Conservation (phyloP, 805 yeast species). For the Komagataella kurtzmanii region DNA sequence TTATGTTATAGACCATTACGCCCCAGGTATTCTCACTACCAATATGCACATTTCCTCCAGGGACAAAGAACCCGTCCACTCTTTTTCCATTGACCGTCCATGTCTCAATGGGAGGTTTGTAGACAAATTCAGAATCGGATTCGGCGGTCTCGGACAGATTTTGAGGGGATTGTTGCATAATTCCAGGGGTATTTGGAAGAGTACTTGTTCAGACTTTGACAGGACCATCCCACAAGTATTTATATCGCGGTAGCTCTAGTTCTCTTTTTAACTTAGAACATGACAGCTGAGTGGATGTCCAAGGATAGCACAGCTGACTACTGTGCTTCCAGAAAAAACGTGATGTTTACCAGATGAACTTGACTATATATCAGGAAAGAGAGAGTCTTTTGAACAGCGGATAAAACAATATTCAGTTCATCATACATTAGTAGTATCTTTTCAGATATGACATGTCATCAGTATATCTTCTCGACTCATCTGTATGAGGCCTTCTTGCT, state of each 20-base stretch:
- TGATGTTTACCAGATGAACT: no score
- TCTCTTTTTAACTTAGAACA: background rate
- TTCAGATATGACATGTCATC: no score
- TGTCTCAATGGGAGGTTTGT: background rate
- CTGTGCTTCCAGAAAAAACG: no score
- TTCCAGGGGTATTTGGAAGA: background rate
- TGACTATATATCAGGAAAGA: no score
- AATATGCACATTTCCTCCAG: background rate
- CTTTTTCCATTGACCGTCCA: background rate
- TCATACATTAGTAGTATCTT: no score
- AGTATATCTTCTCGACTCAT: no score
- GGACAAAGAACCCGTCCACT: background rate
- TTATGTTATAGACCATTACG: background rate
- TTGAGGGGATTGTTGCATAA: background rate
- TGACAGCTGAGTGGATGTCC: background rate
- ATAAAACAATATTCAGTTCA: no score
- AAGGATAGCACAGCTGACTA: no score
- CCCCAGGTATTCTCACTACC: background rate
- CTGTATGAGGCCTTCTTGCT: no score
- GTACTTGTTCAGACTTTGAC: background rate
- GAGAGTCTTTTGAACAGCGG: no score
- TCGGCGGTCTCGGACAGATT: background rate
- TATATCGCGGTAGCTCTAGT: background rate
- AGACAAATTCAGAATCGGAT: background rate
- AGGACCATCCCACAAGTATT: background rate